These are phyloP conservation scores for Eucalyptus sp. DNA, from an alignment of 345 rosid genomes.

Conservation along the genomic window DNA sequence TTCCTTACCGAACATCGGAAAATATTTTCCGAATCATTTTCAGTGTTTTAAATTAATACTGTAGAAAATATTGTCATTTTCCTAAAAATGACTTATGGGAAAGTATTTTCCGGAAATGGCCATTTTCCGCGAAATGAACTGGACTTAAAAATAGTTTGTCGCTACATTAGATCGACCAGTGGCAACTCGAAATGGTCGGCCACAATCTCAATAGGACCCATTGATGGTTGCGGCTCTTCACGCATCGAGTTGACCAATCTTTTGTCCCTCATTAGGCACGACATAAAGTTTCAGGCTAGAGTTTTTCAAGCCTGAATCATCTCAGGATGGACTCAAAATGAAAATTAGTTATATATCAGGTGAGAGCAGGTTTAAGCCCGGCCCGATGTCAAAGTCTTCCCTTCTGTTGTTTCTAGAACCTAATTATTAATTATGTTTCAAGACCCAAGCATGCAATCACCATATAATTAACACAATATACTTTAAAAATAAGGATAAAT, in stretches of 20 bases:
- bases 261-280: not conserved
- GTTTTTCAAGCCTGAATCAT: not conserved
- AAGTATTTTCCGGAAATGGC: no score
- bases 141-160: not conserved
- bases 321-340: not conserved
- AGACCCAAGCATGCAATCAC: not conserved
- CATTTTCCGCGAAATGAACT: no score
- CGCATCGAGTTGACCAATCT: not conserved
- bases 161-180: not conserved
- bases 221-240: not conserved
- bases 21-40: no score
- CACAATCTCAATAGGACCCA: not conserved
- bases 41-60: no score
- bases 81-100: no score
- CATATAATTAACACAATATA: no score
- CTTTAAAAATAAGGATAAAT: no score
- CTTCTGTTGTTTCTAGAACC: not conserved
- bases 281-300: not conserved
- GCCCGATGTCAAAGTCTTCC: not conserved
- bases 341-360: no score
- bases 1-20: no score
- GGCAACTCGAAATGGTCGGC: not conserved
- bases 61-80: no score
- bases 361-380: not conserved
- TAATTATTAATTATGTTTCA: not conserved